Evolutionary conservation across 768 basidiomycete genomes (phyloP), one percentile per base, ranked within the genome.

Genomic region (Mycena kentingensis): DNA sequence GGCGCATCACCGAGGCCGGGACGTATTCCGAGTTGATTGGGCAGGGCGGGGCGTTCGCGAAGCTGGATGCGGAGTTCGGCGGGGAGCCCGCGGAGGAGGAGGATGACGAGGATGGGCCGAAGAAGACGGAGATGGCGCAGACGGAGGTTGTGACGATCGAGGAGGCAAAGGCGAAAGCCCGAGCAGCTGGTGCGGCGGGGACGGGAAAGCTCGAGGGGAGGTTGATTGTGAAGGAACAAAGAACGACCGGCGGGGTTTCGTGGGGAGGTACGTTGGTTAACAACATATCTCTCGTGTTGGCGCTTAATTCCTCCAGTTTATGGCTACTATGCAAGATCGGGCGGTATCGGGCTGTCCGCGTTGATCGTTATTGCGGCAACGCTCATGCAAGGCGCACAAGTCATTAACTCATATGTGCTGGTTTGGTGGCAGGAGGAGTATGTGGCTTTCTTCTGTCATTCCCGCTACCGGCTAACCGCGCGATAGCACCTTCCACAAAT

Each of bases 381-480:
- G 27, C 11, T 81, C 6, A 85, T 86, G 83, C 85, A 85, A 70
- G 78, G 70, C 25, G 78, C 77, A 48, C 77, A 80, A 61, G 77
- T 87, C 46, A 65, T 84, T 59, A 85, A 82, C 57, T 79, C 81
- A 49, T 87, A 88, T 55, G 83, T 82, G 39, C 70, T 90, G 13
- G 82, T 87, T 18, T 88, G 83, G 81, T 87, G 87, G 87, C 78
- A 88, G 63, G 74, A 70, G 36, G 76, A 85, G 81, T 83, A 1
- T n/a, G 24, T 26, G 32, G 10, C 48, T 32, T 26, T 25, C 26
- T 46, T 24, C 25, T 29, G 21, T 45, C 27, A 46, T 21, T 37
- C 24, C 3, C 24, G 37, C n/a, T n/a, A n/a, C n/a, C n/a, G n/a
- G n/a, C n/a, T n/a, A n/a, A 10, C 35, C 3, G 16, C 16, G 38